phyloP scores from a whole-genome alignment of 176 grass and related monocot species.

The Dendrocalamus sinicus region DNA sequence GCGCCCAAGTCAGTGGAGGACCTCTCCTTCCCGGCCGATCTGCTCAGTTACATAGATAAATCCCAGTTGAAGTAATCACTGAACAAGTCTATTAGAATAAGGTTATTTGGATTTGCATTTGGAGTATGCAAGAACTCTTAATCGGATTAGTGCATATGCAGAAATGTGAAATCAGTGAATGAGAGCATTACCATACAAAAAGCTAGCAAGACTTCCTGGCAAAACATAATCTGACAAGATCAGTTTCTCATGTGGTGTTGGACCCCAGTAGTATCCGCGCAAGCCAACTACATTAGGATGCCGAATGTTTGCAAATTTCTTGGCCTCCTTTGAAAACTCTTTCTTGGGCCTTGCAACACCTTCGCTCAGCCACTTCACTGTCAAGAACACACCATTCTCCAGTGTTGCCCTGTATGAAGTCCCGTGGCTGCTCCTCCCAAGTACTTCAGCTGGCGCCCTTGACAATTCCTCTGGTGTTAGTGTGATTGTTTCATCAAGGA shows the following conservation, averaged over 20 bases:
- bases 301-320: slow-evolving; percentile 92
- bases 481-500: slow-evolving; percentile 95
- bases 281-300: slow-evolving; percentile 96
- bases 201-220: slow-evolving; percentile 87
- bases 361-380: slow-evolving; percentile 97
- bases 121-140: not conserved
- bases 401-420: slow-evolving; percentile 92
- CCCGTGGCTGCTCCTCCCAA: slow-evolving; percentile 97
- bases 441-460: slow-evolving; percentile 84
- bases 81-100: not conserved
- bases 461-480: slow-evolving; percentile 91
- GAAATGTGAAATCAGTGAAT: not conserved
- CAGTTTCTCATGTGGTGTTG: slow-evolving; percentile 94
- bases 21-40: slow-evolving; percentile 88
- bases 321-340: slow-evolving; percentile 94
- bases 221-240: slow-evolving; percentile 93
- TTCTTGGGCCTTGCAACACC: slow-evolving; percentile 92
- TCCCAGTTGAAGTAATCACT: not conserved
- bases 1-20: slow-evolving; percentile 87
- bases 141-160: not conserved
- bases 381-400: slow-evolving; percentile 92
- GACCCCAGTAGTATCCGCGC: slow-evolving; percentile 97
- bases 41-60: slow-evolving; percentile 38
- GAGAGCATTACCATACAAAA: slow-evolving; percentile 81
- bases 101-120: not conserved